These are phyloP conservation scores for Fusarium udum DNA, from an alignment of 2,329 filamentous ascomycete genomes.

Conservation along the genomic window DNA sequence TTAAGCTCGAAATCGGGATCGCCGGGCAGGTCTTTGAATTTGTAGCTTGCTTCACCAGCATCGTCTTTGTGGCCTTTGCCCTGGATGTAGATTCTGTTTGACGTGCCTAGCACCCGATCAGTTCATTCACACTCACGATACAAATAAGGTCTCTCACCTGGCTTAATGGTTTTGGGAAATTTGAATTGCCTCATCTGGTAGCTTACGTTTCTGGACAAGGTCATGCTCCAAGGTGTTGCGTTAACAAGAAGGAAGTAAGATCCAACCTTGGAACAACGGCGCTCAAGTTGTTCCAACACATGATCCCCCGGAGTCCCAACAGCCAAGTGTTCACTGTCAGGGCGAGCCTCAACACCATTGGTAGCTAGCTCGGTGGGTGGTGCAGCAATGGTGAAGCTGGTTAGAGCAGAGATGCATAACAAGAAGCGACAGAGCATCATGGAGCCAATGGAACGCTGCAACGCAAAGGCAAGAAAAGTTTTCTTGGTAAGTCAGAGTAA, in stretches of 20 bases:
- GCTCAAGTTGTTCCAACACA: neutral
- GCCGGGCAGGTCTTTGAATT: neutral
- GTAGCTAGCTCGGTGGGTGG: neutral
- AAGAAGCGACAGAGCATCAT: neutral
- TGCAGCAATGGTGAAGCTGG: neutral
- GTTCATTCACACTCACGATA: neutral
- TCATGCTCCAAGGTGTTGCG: neutral
- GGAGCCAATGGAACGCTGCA: no score
- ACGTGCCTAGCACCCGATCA: neutral
- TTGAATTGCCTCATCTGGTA: neutral
- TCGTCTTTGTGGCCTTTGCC: neutral
- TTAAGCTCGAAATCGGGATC: neutral
- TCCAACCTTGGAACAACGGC: neutral
- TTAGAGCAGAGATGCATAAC: neutral
- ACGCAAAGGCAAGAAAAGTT: no score
- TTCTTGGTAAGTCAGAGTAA: neutral
- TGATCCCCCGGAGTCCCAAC: neutral
- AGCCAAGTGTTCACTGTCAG: fast-evolving
- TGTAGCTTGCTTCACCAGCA: neutral
- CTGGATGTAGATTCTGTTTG: neutral
- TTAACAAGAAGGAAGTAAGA: neutral
- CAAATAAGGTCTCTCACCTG: neutral
- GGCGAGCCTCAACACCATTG: neutral
- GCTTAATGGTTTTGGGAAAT: neutral
- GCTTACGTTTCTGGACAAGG: neutral